Evolutionary conservation across 805 yeast species (phyloP).

Genomic region (Pichia membranifaciens): DNA sequence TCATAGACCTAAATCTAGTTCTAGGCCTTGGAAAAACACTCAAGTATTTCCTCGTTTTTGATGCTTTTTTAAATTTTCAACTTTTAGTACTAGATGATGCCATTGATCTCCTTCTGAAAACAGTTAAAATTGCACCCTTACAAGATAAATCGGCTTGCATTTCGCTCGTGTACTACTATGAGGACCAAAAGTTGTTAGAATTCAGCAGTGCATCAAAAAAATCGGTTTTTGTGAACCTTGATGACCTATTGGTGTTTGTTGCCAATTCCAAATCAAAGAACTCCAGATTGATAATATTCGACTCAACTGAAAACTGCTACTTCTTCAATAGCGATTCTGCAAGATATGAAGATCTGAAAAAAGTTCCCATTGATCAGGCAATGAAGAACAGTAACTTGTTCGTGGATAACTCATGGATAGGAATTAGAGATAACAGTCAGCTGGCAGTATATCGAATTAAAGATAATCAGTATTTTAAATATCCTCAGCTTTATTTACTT

Average conservation of each 20-base stretch:
- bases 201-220: slow-evolving; percentile 1
- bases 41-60: slow-evolving; percentile 13
- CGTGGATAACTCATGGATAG: neutral
- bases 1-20: slow-evolving; percentile 12
- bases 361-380: neutral
- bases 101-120: neutral
- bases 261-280: neutral
- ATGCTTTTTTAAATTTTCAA: slow-evolving; percentile 7
- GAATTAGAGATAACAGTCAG: neutral
- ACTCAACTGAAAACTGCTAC: neutral
- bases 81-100: slow-evolving; percentile 6
- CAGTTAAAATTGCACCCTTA: neutral
- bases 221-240: slow-evolving; percentile 4
- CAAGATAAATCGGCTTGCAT: neutral
- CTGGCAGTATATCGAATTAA: neutral
- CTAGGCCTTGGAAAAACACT: slow-evolving; percentile 5
- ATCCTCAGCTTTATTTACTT: slow-evolving; percentile 4
- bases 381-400: neutral
- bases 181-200: slow-evolving; percentile 11
- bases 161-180: slow-evolving; percentile 9
- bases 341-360: neutral
- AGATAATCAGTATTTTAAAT: neutral
- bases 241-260: neutral
- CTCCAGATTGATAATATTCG: neutral
- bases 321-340: neutral